Evolutionary conservation across 2,329 filamentous ascomycete genomes (phyloP).

Genomic region (Zymoseptoria pseudotritici): DNA sequence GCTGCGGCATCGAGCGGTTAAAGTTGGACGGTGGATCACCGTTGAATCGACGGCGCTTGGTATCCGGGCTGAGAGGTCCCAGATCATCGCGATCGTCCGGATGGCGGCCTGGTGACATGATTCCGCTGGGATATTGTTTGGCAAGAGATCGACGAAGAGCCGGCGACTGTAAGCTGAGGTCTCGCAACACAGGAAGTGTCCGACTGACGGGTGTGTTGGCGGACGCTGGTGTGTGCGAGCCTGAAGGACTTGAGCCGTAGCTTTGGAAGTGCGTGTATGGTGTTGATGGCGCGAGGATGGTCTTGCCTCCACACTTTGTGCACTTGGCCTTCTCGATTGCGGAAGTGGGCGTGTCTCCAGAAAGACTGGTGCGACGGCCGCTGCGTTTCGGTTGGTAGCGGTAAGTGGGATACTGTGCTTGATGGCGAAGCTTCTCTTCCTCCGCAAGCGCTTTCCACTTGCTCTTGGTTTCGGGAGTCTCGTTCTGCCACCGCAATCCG

Average conservation of each 20-base stretch:
- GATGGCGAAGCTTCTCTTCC: conserved; percentile 85
- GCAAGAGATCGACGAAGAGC: conserved; percentile 19
- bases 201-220: conserved; percentile 28
- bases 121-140: conserved; percentile 20
- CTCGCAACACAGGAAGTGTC: conserved; percentile 29
- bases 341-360: conserved; percentile 23
- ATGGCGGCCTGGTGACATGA: conserved; percentile 27
- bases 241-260: conserved; percentile 20
- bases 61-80: conserved; percentile 45
- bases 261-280: conserved; percentile 35
- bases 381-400: conserved; percentile 74
- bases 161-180: conserved; percentile 31
- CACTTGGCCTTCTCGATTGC: conserved; percentile 47
- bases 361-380: conserved; percentile 37
- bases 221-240: conserved; percentile 25
- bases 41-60: conserved; percentile 57
- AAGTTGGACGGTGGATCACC: conserved; percentile 31
- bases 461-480: conserved; percentile 65
- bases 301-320: conserved; percentile 63
- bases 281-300: conserved; percentile 55
- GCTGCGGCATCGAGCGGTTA: conserved; percentile 30
- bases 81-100: conserved; percentile 34
- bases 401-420: conserved; percentile 86
- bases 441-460: conserved; percentile 86
- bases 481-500: conserved; percentile 80